Conservation (phyloP, 1,284 basidiomycete species). For the Ceratorhiza oryzae-sativae region DNA sequence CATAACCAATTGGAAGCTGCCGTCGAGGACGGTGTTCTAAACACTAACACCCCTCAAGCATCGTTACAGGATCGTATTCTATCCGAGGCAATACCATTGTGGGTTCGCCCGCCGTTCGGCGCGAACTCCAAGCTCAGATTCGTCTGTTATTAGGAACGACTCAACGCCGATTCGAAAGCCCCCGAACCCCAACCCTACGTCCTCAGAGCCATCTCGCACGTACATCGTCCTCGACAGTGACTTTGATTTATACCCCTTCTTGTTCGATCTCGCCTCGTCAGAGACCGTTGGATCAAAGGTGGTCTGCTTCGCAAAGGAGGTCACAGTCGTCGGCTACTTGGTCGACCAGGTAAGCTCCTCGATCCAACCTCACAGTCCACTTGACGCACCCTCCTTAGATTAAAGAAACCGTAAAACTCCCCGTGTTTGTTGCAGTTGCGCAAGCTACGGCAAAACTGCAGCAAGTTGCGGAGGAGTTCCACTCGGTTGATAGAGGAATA, state of each 20-base stretch:
- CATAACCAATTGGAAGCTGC: not conserved
- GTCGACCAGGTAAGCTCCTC: not conserved
- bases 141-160: not conserved
- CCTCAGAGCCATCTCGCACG: not conserved
- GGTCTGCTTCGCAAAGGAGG: not conserved
- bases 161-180: not conserved
- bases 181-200: not conserved
- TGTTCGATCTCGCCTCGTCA: not conserved
- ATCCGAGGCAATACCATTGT: not conserved
- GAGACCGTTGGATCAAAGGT: not conserved
- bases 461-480: not conserved
- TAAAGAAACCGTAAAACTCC: not conserved
- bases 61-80: not conserved
- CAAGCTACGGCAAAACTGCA: not conserved
- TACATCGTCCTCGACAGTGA: not conserved
- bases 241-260: not conserved
- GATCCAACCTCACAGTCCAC: not conserved
- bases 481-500: not conserved
- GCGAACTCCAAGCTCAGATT: no score
- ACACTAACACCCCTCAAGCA: not conserved
- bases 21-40: conserved; percentile 4
- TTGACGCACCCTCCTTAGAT: not conserved
- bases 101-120: not conserved
- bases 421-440: not conserved
- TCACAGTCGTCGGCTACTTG: not conserved